phyloP scores from a whole-genome alignment of 1,284 basidiomycete genomes.

The Cutaneotrichosporon sp. region DNA sequence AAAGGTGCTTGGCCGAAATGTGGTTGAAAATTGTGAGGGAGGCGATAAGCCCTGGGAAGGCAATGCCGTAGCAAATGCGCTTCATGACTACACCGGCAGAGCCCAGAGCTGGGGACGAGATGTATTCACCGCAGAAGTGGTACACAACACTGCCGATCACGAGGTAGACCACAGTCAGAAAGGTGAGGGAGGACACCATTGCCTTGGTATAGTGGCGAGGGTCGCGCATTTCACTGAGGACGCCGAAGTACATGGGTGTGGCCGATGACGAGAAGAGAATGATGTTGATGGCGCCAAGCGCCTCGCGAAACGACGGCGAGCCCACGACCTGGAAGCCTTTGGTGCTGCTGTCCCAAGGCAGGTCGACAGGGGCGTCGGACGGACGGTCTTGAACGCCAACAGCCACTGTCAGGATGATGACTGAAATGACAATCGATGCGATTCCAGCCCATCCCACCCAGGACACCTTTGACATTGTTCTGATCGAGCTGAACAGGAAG shows the following conservation, averaged over 20 bases:
- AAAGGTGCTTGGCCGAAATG: constrained; percentile 25
- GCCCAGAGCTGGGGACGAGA: constrained; percentile 35
- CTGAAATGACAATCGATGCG: constrained; percentile 22
- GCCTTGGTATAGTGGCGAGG: constrained; percentile 24
- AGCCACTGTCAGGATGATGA: constrained; percentile 38
- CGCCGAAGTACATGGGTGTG: constrained; percentile 16
- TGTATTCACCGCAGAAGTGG: constrained; percentile 26
- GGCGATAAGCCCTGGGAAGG: constrained; percentile 34
- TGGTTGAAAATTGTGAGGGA: constrained; percentile 13
- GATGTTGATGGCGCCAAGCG: constrained; percentile 20
- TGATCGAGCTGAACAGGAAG: constrained; percentile 32
- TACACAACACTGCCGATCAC: constrained; percentile 29
- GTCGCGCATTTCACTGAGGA: constrained; percentile 28
- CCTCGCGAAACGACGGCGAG: constrained; percentile 27
- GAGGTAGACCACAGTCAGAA: constrained; percentile 22
- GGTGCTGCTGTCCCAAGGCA: constrained; percentile 23
- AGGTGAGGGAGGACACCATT: constrained; percentile 17
- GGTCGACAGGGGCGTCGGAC: constrained; percentile 32
- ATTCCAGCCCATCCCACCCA: constrained; percentile 41
- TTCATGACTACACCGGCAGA: constrained; percentile 25
- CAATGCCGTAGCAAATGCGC: constrained; percentile 43
- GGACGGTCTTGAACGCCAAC: constrained; percentile 42
- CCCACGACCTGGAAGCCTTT: constrained; percentile 28
- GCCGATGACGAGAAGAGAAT: constrained; percentile 15
- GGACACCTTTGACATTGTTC: constrained; percentile 32